Base-by-base conservation (phyloP, 208 protist species). In the Leishmania amazonensis region DNA sequence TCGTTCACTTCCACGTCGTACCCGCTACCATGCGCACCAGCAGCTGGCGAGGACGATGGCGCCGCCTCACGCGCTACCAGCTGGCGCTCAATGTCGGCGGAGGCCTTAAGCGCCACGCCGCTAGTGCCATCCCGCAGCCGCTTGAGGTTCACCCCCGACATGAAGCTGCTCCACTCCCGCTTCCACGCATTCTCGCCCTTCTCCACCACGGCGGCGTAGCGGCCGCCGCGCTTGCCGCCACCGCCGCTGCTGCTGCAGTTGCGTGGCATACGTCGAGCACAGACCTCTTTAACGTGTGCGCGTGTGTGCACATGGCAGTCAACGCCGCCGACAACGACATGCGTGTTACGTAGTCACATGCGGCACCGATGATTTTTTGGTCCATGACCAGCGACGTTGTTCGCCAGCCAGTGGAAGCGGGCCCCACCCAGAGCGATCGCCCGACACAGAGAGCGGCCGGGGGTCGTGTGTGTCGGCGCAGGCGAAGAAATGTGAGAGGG, bases 121-220 rank as follows among this genome's bases (percentile, higher is more conserved):
- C 86, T 91, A 17, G 85, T 87, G 64, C 92, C 93, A 68, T 96
- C 93, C 1, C 92, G 93, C 54, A 96, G 76, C 15, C 91, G 89
- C 81, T 94, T 93, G 19, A 96, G 78, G 51, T 75, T 91, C 3
- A 97, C 83, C n/a, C 91, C 91, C 17, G 91, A 95, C 79, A 97
- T 97, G 85, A 97, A 97, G 67, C 88, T 87, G 49, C 87, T 90
- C 93, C 95, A 97, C 78, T 97, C 93, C 6, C 87, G 86, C 70
- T 89, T 91, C 93, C 95, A 97, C 49, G 89, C 93, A 72, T 91
- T 96, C 53, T 90, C 89, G 45, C 93, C 95, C 77, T 95, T 96
- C 79, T 94, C 90, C 28, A 94, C 95, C 17, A 75, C 82, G 2
- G 93, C 90, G 28, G 92, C 90, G 87, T 97, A 97, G 71, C 95